phyloP scores from a whole-genome alignment of 139 green algal species.

The Coccomyxa sp. region DNA sequence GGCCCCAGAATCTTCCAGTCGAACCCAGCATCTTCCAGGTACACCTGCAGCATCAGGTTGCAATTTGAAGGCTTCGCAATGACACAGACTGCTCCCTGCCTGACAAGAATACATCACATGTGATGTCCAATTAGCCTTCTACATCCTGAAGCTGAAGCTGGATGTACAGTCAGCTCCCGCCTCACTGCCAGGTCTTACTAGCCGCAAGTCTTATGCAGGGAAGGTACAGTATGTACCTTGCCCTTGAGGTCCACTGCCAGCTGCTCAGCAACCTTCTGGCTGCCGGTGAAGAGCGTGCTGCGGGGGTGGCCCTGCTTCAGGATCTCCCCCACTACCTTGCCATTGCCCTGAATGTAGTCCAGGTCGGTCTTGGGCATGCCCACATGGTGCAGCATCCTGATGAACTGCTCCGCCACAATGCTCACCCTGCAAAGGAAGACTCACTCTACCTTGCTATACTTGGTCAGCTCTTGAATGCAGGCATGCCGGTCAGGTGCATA shows the following conservation, averaged over 20 bases:
- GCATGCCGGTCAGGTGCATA: not conserved
- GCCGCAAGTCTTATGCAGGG: not conserved
- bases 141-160: no score
- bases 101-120: no score
- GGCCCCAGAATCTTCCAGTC: constrained; percentile 98
- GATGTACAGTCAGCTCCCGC: no score
- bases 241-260: constrained; percentile 71
- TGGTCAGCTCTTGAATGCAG: not conserved
- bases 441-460: not conserved
- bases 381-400: constrained; percentile 86
- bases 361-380: constrained; percentile 81
- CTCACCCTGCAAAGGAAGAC: constrained; percentile 54
- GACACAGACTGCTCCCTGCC: no score
- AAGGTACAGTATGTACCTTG: no score
- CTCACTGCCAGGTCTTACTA: no score
- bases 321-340: constrained; percentile 64
- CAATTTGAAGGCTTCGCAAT: not conserved
- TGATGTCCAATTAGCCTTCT: no score
- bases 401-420: constrained; percentile 91
- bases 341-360: constrained; percentile 83
- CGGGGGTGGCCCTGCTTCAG: constrained; percentile 57
- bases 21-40: constrained; percentile 95
- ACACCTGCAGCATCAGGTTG: constrained; percentile 50
- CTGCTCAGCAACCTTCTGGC: constrained; percentile 75
- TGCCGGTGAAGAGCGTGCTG: constrained; percentile 93